These are phyloP conservation scores for Fusarium coffeatum DNA, from an alignment of 2,329 filamentous ascomycete genomes.

Conservation along the genomic window DNA sequence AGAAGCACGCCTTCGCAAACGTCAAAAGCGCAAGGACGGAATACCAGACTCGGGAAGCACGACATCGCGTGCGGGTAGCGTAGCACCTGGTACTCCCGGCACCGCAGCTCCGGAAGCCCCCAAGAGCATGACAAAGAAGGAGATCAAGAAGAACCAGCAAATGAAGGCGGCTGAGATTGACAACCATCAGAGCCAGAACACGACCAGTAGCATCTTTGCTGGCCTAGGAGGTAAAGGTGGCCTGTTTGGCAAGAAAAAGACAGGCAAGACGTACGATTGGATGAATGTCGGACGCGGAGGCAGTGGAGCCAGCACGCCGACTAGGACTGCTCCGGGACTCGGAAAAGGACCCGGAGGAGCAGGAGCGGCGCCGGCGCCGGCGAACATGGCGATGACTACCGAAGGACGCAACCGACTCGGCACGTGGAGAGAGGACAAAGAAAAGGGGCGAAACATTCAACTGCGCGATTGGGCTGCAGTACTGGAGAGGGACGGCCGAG, in stretches of 20 bases:
- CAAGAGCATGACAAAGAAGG: conserved; percentile 87
- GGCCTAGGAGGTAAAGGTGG: conserved; percentile 72
- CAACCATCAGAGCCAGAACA: conserved; percentile 84
- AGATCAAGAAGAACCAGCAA: conserved; percentile 78
- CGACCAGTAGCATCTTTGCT: conserved; percentile 79
- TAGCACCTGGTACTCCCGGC: conserved; percentile 70
- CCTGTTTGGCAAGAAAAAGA: conserved; percentile 69
- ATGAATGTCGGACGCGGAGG: conserved; percentile 68
- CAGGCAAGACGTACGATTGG: conserved; percentile 78
- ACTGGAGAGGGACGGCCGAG: conserved; percentile 81
- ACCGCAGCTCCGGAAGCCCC: conserved; percentile 71
- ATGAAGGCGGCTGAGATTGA: conserved; percentile 82
- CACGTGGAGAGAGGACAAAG: conserved; percentile 81
- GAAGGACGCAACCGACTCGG: conserved; percentile 74
- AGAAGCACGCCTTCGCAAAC: conserved; percentile 75
- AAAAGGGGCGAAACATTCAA: conserved; percentile 83
- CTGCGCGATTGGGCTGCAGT: conserved; percentile 84
- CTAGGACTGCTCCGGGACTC: conserved; percentile 51
- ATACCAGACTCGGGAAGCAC: conserved; percentile 62
- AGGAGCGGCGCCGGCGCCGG: conserved; percentile 48
- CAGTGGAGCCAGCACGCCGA: conserved; percentile 66
- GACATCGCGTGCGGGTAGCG: conserved; percentile 65
- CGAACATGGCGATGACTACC: conserved; percentile 60
- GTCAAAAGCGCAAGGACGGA: conserved; percentile 71
- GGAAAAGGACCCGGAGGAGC: conserved; percentile 50